phyloP scores from a whole-genome alignment of 495 filamentous ascomycete species.

The Neurospora terricola region DNA sequence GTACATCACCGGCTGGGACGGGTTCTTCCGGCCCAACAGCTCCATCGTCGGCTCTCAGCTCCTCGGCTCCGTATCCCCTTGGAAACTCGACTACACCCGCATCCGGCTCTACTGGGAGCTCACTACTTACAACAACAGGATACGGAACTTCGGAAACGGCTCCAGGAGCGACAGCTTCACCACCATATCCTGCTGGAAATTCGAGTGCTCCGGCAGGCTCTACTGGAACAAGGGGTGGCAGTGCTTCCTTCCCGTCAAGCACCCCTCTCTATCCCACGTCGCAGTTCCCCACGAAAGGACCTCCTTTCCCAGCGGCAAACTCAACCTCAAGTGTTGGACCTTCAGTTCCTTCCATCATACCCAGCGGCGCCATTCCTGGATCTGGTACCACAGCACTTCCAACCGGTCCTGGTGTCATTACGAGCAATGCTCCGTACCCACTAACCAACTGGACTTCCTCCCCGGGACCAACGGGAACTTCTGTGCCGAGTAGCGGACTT shows the following conservation, averaged over 20 bases:
- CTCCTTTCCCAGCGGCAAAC: conserved; percentile 8
- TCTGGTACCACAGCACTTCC: neutral
- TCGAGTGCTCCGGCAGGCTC: neutral
- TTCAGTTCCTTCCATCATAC: neutral
- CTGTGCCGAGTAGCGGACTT: neutral
- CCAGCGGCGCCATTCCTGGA: neutral
- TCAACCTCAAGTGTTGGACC: neutral
- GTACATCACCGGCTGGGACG: neutral
- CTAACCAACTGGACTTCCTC: conserved; percentile 1
- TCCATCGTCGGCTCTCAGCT: neutral
- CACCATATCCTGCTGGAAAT: neutral
- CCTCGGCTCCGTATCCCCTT: neutral
- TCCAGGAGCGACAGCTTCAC: neutral
- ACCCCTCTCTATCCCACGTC: neutral
- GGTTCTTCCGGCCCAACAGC: neutral
- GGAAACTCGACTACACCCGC: conserved; percentile 3
- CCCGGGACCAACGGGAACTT: conserved; percentile 2
- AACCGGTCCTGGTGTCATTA: neutral
- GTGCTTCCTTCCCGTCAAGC: neutral
- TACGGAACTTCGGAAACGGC: neutral
- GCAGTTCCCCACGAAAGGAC: neutral
- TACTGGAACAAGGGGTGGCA: neutral
- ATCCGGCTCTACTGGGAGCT: neutral
- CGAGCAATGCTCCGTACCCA: conserved; percentile 1
- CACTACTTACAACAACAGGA: neutral